phyloP scores from a whole-genome alignment of 192 early-diverging fungal genomes.

The Phlyctochytrium planicorne region DNA sequence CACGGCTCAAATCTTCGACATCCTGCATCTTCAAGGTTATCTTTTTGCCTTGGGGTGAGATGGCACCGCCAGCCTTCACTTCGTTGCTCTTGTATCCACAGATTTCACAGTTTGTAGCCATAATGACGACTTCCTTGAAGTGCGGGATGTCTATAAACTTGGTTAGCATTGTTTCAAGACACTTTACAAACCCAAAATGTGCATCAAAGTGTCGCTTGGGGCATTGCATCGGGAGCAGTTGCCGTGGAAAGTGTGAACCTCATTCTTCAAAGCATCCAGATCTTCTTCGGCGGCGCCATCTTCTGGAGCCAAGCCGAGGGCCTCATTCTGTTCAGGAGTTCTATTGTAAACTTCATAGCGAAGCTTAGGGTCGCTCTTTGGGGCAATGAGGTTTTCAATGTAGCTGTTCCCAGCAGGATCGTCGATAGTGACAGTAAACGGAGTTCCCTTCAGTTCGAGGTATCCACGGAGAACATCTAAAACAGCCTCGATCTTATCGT shows the following conservation, averaged over 20 bases:
- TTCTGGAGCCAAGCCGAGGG: slow-evolving; percentile 58
- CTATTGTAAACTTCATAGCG: slow-evolving; percentile 64
- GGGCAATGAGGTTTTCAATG: slow-evolving; percentile 81
- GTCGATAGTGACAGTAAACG: slow-evolving; percentile 79
- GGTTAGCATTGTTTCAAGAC: background rate
- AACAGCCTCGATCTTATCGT: slow-evolving; percentile 72
- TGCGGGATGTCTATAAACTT: slow-evolving; percentile 74
- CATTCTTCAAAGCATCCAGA: slow-evolving; percentile 39
- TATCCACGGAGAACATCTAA: slow-evolving; percentile 63
- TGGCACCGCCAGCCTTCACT: slow-evolving; percentile 91
- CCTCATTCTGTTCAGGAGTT: slow-evolving; percentile 75
- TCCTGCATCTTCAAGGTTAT: slow-evolving; percentile 84
- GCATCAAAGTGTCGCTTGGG: slow-evolving; percentile 83
- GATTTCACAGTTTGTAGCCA: slow-evolving; percentile 85
- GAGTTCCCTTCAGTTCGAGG: slow-evolving; percentile 43
- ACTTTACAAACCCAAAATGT: slow-evolving; percentile 64
- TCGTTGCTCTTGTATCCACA: slow-evolving; percentile 97
- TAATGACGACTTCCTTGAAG: slow-evolving; percentile 94
- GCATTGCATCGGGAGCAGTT: slow-evolving; percentile 83
- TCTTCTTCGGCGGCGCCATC: slow-evolving; percentile 47
- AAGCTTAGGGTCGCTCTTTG: slow-evolving; percentile 75
- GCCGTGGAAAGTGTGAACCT: slow-evolving; percentile 82
- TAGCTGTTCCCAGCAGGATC: slow-evolving; percentile 93
- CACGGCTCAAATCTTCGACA: slow-evolving; percentile 83
- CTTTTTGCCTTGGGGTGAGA: slow-evolving; percentile 71